A percentile compares a stretch with the other conserved stretches of the same genome.
phyloP scores from a whole-genome alignment of 257 asterid genomes.

The Prunella vulgaris region DNA sequence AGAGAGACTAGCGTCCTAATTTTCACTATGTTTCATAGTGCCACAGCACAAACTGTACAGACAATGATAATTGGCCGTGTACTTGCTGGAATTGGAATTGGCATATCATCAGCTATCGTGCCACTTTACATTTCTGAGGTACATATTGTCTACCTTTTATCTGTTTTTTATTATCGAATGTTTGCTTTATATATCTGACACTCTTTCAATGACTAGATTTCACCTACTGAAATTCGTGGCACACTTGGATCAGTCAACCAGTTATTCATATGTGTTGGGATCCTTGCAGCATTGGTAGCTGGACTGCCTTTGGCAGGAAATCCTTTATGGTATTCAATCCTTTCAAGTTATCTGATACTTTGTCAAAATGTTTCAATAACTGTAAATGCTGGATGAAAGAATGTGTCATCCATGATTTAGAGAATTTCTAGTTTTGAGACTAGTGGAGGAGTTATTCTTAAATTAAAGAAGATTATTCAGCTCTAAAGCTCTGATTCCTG shows the following conservation, averaged over 20 bases:
- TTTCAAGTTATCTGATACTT: neutral
- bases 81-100: conserved; percentile 91
- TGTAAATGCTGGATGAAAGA: conserved; percentile 6
- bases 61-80: conserved; percentile 88
- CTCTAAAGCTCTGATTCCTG: neutral
- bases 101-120: conserved; percentile 94
- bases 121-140: conserved; percentile 99
- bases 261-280: conserved; percentile 82
- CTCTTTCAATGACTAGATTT: conserved; percentile 47
- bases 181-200: conserved; percentile 27
- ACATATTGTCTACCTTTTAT: conserved; percentile 4
- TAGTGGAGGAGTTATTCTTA: neutral
- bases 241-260: conserved; percentile 97
- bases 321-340: conserved; percentile 70
- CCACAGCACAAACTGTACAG: conserved; percentile 77
- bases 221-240: conserved; percentile 99
- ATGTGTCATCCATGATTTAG: neutral
- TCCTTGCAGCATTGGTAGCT: conserved; percentile 92
- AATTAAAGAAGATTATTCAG: neutral
- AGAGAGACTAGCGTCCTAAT: neutral
- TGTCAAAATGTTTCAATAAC: neutral
- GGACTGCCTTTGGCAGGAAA: conserved; percentile 95
- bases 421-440: neutral
- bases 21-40: conserved; percentile 41
- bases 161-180: neutral